Evolutionary conservation across 495 filamentous ascomycete genomes (phyloP).

Genomic region (Hypoxylon perforatum): DNA sequence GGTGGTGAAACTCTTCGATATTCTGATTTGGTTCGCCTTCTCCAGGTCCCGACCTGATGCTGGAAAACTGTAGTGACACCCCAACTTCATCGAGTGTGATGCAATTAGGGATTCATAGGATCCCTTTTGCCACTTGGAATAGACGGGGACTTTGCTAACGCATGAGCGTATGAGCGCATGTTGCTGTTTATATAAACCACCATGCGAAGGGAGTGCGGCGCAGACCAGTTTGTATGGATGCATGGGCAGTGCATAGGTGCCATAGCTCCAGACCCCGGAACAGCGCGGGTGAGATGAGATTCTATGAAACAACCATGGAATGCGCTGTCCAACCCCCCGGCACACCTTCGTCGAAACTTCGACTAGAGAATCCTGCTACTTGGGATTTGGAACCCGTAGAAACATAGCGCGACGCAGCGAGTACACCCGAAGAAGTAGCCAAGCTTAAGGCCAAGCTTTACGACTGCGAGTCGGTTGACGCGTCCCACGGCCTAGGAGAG

Average conservation of each 20-base stretch:
- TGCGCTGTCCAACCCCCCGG: background rate
- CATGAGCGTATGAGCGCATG: conserved; percentile 18
- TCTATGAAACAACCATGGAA: conserved; percentile 24
- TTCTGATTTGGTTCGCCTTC: conserved; percentile 24
- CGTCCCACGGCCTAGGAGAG: conserved; percentile 14
- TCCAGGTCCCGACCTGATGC: conserved; percentile 29
- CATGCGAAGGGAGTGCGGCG: conserved; percentile 35
- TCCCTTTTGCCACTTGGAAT: conserved; percentile 36
- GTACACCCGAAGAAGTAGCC: background rate
- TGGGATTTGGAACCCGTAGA: no score
- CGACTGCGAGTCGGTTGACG: conserved; percentile 22
- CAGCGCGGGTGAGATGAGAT: conserved; percentile 31
- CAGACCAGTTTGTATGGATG: conserved; percentile 32
- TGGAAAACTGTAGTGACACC: conserved; percentile 35
- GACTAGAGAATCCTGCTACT: background rate
- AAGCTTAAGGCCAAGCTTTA: conserved; percentile 2
- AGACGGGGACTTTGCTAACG: conserved; percentile 2
- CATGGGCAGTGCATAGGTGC: conserved; percentile 10
- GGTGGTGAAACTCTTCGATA: conserved; percentile 27
- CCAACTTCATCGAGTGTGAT: conserved; percentile 33
- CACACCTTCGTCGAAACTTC: background rate
- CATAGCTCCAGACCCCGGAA: conserved; percentile 14
- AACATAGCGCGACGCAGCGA: no score
- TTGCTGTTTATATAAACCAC: conserved; percentile 43
- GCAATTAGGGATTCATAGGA: conserved; percentile 37